These are phyloP conservation scores for Erodium trifolium DNA, from an alignment of 441 rosid species.

Conservation along the genomic window DNA sequence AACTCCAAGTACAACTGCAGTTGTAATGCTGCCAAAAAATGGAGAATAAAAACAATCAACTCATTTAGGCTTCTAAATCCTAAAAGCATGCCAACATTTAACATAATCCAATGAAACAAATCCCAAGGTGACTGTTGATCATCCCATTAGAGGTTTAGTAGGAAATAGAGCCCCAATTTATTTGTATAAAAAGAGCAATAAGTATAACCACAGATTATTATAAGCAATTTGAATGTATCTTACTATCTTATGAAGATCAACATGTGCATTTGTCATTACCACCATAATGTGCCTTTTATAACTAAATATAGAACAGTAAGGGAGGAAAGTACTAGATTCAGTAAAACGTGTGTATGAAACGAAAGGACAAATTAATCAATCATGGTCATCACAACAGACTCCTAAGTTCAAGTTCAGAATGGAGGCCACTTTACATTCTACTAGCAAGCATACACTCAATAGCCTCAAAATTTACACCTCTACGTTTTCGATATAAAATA, in stretches of 20 bases:
- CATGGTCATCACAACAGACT: neutral
- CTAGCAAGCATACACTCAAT: neutral
- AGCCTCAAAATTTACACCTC: neutral
- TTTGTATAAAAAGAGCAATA: neutral
- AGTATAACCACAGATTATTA: neutral
- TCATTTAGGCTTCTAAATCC: neutral
- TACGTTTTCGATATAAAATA: neutral
- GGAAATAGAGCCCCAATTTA: neutral
- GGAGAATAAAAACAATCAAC: conserved; percentile 14
- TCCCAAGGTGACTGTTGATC: neutral
- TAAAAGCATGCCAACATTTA: neutral
- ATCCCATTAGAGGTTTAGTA: neutral
- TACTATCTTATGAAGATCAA: neutral
- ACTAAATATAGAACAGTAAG: neutral
- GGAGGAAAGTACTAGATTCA: too few relatives aligned
- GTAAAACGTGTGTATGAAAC: neutral
- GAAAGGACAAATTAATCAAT: neutral
- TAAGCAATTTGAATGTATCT: neutral
- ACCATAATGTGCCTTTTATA: too few relatives aligned
- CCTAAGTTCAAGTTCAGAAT: neutral
- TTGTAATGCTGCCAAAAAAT: conserved; percentile 57
- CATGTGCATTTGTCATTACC: neutral
- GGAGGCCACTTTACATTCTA: neutral
- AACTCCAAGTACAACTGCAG: conserved; percentile 66
- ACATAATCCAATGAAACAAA: neutral